A percentile compares a stretch with the other conserved stretches of the same genome.
Conservation (phyloP, 2,329 filamentous ascomycete genomes). For the Hypomyces rosellus region DNA sequence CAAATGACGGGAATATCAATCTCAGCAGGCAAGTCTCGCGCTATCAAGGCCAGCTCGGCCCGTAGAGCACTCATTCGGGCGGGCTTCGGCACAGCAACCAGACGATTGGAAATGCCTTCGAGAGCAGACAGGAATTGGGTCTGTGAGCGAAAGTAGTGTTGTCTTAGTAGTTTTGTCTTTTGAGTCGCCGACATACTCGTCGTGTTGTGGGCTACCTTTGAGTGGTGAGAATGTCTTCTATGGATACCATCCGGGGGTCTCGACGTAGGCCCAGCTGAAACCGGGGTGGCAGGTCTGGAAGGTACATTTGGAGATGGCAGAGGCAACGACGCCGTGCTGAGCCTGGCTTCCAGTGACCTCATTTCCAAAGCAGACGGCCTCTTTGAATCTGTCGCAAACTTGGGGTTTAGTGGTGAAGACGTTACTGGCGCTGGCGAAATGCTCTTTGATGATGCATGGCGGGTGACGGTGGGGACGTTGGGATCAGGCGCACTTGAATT, state of each 20-base stretch:
- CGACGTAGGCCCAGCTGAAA: conserved; percentile 45
- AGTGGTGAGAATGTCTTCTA: conserved; percentile 55
- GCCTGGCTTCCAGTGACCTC: conserved; percentile 50
- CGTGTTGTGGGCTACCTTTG: conserved; percentile 50
- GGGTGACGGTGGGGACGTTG: conserved; percentile 23
- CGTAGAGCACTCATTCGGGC: conserved; percentile 74
- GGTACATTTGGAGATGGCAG: conserved; percentile 50
- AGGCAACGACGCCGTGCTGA: conserved; percentile 63
- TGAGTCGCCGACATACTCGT: conserved; percentile 58
- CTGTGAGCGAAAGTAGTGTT: conserved; percentile 78
- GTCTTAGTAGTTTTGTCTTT: conserved; percentile 65
- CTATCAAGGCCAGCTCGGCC: conserved; percentile 74
- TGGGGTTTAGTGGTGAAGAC: conserved; percentile 20
- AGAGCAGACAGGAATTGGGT: conserved; percentile 75
- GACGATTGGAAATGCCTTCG: conserved; percentile 77
- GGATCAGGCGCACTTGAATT: conserved; percentile 39
- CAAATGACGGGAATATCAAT: conserved; percentile 80
- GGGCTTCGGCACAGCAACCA: conserved; percentile 75
- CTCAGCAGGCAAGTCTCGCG: conserved; percentile 74
- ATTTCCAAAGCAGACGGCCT: conserved; percentile 46
- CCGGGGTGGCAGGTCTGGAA: conserved; percentile 51
- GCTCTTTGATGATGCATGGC: conserved; percentile 21
- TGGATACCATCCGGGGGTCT: conserved; percentile 43
- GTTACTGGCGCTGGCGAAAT: conserved; percentile 16
- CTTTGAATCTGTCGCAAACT: conserved; percentile 33